A percentile compares a stretch with the other conserved stretches of the same genome.
phyloP scores from a whole-genome alignment of 495 filamentous ascomycete genomes.

The Aspergillus campestris region DNA sequence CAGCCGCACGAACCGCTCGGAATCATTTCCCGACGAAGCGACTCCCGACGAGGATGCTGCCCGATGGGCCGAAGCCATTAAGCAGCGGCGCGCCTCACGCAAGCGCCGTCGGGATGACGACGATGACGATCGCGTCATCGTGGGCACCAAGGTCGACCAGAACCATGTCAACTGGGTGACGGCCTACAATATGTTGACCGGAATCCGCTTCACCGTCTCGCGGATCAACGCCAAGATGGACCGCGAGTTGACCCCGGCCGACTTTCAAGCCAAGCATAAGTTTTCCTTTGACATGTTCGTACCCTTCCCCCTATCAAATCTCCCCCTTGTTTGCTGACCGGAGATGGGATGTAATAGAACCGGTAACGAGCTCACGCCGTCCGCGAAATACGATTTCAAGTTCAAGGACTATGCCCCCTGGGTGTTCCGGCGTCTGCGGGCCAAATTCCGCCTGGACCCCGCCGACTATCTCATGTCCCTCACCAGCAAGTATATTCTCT shows the following conservation, averaged over 20 bases:
- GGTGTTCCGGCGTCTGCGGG: constrained; percentile 91
- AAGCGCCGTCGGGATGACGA: constrained; percentile 76
- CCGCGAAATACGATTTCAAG: constrained; percentile 99
- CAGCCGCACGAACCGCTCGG: constrained; percentile 78
- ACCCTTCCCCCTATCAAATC: neutral
- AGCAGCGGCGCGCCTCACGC: constrained; percentile 80
- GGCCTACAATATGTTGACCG: constrained; percentile 99
- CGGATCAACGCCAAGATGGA: constrained; percentile 96
- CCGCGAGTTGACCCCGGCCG: constrained; percentile 73
- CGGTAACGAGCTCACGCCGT: constrained; percentile 93
- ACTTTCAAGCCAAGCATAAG: constrained; percentile 90
- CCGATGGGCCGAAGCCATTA: constrained; percentile 86
- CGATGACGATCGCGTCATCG: constrained; percentile 85
- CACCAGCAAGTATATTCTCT: constrained; percentile 97
- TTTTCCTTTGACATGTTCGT: constrained; percentile 95
- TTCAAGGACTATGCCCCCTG: constrained; percentile 99
- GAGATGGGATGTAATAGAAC: constrained; percentile 46
- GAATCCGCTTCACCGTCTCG: constrained; percentile 94
- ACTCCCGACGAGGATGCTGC: constrained; percentile 82
- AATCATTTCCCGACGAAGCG: constrained; percentile 73
- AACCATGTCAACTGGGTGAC: constrained; percentile 97
- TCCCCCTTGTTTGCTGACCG: constrained; percentile 5
- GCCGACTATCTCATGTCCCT: constrained; percentile 98
- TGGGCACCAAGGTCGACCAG: constrained; percentile 98
- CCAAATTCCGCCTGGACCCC: constrained; percentile 85